A percentile compares a stretch with the other conserved stretches of the same genome.
Conservation (phyloP, 768 basidiomycete species). For the Lepiota venenata region DNA sequence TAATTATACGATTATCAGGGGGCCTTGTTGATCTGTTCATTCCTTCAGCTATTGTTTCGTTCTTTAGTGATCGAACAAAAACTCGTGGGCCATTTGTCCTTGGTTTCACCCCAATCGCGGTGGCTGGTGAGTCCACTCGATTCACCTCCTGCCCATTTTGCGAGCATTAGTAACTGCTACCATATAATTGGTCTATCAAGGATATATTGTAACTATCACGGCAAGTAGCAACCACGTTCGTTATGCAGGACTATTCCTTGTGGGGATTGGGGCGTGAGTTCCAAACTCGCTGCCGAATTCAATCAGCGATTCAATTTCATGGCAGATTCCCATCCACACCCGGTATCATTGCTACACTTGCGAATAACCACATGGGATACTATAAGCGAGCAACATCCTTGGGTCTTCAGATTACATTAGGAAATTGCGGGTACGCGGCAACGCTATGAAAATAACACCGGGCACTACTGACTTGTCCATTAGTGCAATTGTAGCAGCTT, state of each 20-base stretch:
- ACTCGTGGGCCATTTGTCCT: constrained; percentile 26
- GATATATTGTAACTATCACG: constrained; percentile 24
- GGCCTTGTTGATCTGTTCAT: background rate
- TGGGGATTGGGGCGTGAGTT: constrained; percentile 2
- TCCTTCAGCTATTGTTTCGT: constrained; percentile 19
- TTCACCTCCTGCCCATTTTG: background rate
- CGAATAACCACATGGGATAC: constrained; percentile 10
- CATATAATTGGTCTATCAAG: constrained; percentile 7
- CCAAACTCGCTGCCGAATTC: background rate
- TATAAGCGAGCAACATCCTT: constrained; percentile 7
- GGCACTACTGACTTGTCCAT: background rate
- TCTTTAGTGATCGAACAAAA: constrained; percentile 21
- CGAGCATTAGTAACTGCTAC: background rate
- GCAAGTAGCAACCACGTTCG: constrained; percentile 11
- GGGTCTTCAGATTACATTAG: constrained; percentile 3
- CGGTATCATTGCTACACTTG: background rate
- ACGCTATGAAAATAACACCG: background rate
- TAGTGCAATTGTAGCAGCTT: constrained; percentile 6
- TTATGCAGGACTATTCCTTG: background rate
- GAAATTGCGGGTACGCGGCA: background rate
- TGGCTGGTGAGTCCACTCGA: background rate
- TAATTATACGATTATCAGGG: background rate
- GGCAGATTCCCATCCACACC: background rate
- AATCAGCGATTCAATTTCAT: background rate
- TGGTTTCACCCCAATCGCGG: constrained; percentile 22